phyloP scores from a whole-genome alignment of 179 eudicot genomes.

The Pouteria campechiana region DNA sequence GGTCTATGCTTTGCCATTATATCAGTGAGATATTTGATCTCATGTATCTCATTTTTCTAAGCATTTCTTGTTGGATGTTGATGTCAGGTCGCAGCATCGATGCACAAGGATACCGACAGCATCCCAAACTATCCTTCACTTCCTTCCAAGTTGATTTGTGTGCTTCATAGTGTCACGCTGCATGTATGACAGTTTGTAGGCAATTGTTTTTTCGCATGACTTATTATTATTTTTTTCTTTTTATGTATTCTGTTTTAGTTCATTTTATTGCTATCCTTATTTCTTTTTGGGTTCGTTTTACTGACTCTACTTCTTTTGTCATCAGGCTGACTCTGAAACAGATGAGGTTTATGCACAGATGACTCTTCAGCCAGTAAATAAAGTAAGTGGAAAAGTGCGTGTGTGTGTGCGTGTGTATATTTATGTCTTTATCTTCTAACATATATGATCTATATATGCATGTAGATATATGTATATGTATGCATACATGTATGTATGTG shows the following conservation, averaged over 20 bases:
- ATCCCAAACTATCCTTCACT: constrained; percentile 93
- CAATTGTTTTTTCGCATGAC: too few relatives aligned
- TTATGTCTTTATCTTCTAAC: too few relatives aligned
- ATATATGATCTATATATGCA: too few relatives aligned
- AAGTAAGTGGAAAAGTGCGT: constrained; percentile 42
- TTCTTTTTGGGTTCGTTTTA: not conserved
- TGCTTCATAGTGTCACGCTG: constrained; percentile 86
- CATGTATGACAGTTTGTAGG: constrained; percentile 50
- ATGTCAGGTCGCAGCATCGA: constrained; percentile 87
- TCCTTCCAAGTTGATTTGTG: constrained; percentile 85
- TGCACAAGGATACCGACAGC: constrained; percentile 84
- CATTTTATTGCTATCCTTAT: not conserved
- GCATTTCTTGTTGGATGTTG: constrained; percentile 3
- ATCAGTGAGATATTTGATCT: not conserved
- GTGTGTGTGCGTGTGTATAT: too few relatives aligned
- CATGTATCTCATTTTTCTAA: constrained; percentile 7
- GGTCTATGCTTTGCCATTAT: constrained; percentile 27
- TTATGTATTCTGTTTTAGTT: not conserved
- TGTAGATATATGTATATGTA: too few relatives aligned
- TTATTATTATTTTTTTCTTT: too few relatives aligned
- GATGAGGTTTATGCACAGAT: constrained; percentile 99
- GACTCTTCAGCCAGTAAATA: constrained; percentile 96
- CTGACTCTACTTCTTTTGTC: not conserved
- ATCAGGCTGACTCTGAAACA: constrained; percentile 93
- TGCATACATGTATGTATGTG: too few relatives aligned